These are phyloP conservation scores for Hanseniaspora mollemarum DNA, from an alignment of 805 yeast species.

Conservation along the genomic window DNA sequence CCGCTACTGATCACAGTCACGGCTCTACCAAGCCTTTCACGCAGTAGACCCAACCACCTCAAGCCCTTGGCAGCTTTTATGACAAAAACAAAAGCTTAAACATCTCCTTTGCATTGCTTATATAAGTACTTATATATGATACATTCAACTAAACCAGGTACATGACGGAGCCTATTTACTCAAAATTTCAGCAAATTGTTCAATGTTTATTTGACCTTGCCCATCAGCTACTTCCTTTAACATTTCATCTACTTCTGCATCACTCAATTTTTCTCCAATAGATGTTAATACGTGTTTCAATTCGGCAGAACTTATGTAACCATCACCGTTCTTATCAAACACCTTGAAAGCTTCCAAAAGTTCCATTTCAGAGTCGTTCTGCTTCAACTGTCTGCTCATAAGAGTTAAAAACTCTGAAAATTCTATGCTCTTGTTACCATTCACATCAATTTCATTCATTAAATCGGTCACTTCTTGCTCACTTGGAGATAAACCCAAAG, in stretches of 20 bases:
- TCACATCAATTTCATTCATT: conserved; percentile 93
- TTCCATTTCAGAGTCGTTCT: conserved; percentile 94
- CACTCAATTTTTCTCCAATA: conserved; percentile 92
- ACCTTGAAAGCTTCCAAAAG: conserved; percentile 96
- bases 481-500: conserved; percentile 94
- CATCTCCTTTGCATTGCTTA: no score
- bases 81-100: no score
- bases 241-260: conserved; percentile 96
- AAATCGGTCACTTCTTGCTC: conserved; percentile 92
- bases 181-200: conserved; percentile 86
- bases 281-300: conserved; percentile 93
- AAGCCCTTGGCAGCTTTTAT: no score
- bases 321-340: conserved; percentile 92
- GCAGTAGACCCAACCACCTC: no score
- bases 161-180: conserved; percentile 41
- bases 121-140: neutral
- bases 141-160: neutral
- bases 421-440: conserved; percentile 83
- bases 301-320: conserved; percentile 92
- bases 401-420: conserved; percentile 72
- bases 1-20: no score
- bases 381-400: conserved; percentile 90
- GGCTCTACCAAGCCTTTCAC: no score
- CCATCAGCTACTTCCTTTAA: conserved; percentile 89
- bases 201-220: conserved; percentile 94